A percentile compares a stretch with the other conserved stretches of the same genome.
These are phyloP conservation scores for Neopestalotiopsis sp. DNA, from an alignment of 2,329 filamentous ascomycete genomes.

Conservation along the genomic window DNA sequence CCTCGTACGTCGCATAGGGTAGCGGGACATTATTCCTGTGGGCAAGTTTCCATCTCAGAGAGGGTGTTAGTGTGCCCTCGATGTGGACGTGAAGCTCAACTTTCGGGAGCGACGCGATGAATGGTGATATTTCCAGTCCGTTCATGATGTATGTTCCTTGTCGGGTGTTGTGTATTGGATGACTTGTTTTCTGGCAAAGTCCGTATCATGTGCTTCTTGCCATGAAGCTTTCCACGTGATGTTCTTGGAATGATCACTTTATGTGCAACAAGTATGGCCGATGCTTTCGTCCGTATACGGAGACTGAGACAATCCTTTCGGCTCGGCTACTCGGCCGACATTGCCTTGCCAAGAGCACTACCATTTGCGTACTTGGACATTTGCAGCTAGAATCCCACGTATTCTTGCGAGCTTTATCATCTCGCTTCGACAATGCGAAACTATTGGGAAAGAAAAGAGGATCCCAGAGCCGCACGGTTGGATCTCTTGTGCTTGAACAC, in stretches of 20 bases:
- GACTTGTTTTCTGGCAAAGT: background rate
- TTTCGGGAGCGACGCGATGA: slow-evolving; percentile 45
- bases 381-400: background rate
- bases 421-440: background rate
- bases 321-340: background rate
- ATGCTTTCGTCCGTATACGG: background rate
- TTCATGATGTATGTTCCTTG: slow-evolving; percentile 28
- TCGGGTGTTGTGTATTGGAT: background rate
- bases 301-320: background rate
- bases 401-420: background rate
- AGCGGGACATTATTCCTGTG: slow-evolving; percentile 42
- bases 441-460: background rate
- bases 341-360: background rate
- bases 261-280: background rate
- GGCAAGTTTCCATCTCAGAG: slow-evolving; percentile 47
- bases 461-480: background rate
- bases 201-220: background rate
- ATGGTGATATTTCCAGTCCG: slow-evolving; percentile 38
- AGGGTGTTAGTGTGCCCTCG: slow-evolving; percentile 49
- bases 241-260: background rate
- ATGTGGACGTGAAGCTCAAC: slow-evolving; percentile 54
- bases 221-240: background rate
- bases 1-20: slow-evolving; percentile 36
- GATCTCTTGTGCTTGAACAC: background rate
- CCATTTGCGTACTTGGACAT: background rate